phyloP scores from a whole-genome alignment of 441 rosid species.

The Breynia disticha region DNA sequence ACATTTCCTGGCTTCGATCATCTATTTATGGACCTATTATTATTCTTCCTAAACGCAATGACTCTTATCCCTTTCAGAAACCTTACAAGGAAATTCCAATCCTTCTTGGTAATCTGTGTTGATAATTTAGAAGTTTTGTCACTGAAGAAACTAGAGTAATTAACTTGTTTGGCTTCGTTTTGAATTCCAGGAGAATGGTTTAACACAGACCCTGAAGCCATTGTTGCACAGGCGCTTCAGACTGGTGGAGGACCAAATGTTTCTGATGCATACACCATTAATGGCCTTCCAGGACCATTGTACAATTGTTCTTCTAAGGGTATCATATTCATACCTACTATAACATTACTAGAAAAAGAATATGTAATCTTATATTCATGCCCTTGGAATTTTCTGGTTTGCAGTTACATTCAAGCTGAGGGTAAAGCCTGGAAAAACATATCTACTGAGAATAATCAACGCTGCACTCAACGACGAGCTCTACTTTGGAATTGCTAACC shows the following conservation, averaged over 20 bases:
- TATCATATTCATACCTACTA: too few relatives aligned
- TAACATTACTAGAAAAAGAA: too few relatives aligned
- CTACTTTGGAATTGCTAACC: conserved; percentile 24
- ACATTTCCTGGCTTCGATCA: conserved; percentile 51
- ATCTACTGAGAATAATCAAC: conserved; percentile 24
- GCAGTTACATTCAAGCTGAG: conserved; percentile 17
- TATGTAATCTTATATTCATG: background rate
- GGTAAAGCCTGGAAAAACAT: conserved; percentile 17
- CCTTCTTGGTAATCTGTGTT: too few relatives aligned
- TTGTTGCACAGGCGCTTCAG: conserved; percentile 14
- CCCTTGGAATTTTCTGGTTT: background rate
- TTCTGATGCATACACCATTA: conserved; percentile 28
- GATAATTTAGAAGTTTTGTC: too few relatives aligned
- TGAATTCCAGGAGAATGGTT: conserved; percentile 26
- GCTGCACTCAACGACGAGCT: conserved; percentile 29
- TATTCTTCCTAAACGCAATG: conserved; percentile 29
- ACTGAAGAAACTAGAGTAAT: too few relatives aligned
- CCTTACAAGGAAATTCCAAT: conserved; percentile 50
- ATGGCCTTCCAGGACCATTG: conserved; percentile 22
- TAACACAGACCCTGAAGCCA: conserved; percentile 17
- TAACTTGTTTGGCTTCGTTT: too few relatives aligned
- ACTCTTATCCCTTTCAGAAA: conserved; percentile 44
- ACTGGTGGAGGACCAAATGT: conserved; percentile 25
- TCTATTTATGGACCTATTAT: conserved; percentile 55
- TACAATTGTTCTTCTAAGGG: conserved; percentile 15